These are phyloP conservation scores for Lachancea cidri DNA, from an alignment of 805 yeast species.

Conservation along the genomic window DNA sequence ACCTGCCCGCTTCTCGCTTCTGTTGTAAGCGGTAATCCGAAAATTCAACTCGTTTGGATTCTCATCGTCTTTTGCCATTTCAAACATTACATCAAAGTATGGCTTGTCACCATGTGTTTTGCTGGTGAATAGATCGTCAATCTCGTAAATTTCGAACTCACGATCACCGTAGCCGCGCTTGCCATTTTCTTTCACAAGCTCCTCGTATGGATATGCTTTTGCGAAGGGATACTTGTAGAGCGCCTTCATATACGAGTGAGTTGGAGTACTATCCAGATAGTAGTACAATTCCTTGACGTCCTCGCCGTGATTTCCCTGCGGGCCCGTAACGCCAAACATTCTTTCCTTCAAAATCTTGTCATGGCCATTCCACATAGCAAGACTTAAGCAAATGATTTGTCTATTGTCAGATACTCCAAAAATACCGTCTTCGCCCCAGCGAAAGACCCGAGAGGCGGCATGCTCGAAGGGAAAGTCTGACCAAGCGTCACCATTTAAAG, in stretches of 20 bases:
- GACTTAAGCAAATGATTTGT: constrained; percentile 66
- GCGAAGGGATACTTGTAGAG: constrained; percentile 89
- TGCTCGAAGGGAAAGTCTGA: constrained; percentile 80
- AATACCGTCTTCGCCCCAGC: constrained; percentile 96
- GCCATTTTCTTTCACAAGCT: constrained; percentile 62
- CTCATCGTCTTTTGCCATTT: constrained; percentile 80
- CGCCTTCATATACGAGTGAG: constrained; percentile 89
- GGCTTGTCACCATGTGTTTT: constrained; percentile 48
- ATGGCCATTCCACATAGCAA: constrained; percentile 89
- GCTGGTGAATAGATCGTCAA: constrained; percentile 58
- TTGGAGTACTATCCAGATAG: constrained; percentile 86
- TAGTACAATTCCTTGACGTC: constrained; percentile 85
- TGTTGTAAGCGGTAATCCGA: constrained; percentile 81
- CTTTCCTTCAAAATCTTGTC: constrained; percentile 83
- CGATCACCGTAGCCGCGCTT: constrained; percentile 59
- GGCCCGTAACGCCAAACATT: constrained; percentile 83
- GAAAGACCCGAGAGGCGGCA: constrained; percentile 69
- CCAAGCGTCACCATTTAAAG: constrained; percentile 88
- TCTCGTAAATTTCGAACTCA: constrained; percentile 81
- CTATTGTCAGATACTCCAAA: constrained; percentile 86
- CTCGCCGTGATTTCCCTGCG: constrained; percentile 94
- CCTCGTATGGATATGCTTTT: constrained; percentile 68
- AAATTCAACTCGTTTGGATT: constrained; percentile 77
- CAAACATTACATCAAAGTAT: constrained; percentile 84
- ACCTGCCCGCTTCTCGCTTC: constrained; percentile 71